Evolutionary conservation across 148 eudicot species (phyloP).

Genomic region (Tetragonia tetragonoides): DNA sequence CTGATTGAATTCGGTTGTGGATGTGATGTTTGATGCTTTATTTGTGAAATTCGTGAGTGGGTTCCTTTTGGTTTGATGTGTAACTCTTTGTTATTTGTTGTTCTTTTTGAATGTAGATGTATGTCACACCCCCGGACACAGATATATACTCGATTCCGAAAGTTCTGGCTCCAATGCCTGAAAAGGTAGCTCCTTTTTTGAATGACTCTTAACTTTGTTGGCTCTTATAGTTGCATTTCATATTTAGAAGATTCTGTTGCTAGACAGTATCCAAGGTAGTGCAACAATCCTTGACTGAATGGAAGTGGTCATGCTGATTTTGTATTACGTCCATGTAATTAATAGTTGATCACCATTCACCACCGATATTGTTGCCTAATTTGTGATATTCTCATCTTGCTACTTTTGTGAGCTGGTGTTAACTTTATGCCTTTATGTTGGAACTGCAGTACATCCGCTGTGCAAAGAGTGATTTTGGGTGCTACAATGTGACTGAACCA

Average conservation of each 20-base stretch:
- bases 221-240: constrained; percentile 1
- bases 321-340: background rate
- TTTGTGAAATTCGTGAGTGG: constrained; percentile 8
- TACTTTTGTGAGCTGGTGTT: constrained; percentile 1
- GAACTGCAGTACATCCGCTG: constrained; percentile 84
- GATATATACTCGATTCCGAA: constrained; percentile 86
- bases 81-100: background rate
- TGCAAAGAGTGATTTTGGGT: constrained; percentile 89
- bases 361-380: background rate
- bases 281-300: background rate
- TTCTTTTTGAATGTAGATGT: constrained; percentile 56
- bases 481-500: constrained; percentile 89
- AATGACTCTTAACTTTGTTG: background rate
- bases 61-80: constrained; percentile 12
- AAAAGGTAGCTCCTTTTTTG: constrained; percentile 51
- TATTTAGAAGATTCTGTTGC: background rate
- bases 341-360: background rate
- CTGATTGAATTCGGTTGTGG: background rate
- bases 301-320: background rate
- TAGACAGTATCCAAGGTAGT: background rate
- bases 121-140: constrained; percentile 96
- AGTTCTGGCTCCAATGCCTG: constrained; percentile 97
- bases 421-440: background rate
- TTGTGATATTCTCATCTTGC: background rate
- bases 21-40: background rate